Base-by-base conservation (phyloP, 495 filamentous ascomycete genomes). In the Aspergillus panamensis region DNA sequence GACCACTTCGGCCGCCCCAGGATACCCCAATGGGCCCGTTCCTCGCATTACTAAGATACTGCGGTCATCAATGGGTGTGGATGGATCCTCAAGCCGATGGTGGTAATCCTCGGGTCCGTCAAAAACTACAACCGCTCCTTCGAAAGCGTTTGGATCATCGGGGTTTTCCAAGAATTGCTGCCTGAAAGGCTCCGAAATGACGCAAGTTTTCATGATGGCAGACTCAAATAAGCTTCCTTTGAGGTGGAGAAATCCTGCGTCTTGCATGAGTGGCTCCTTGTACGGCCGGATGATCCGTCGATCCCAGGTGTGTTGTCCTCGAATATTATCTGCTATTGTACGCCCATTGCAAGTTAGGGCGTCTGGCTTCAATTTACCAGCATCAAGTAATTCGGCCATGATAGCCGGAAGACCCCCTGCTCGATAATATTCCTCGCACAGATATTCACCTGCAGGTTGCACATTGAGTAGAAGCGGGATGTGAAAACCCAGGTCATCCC, bases 131-230 rank as follows among this genome's bases (percentile, higher is more conserved):
- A 81, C 77, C 1, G 69, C 64, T 1, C 75, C 72, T 59, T 82
- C 80, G 58, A 83, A 82, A 3, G 80, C 79, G 42, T 79, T 77
- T 1, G 71, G 79, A 44, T 82, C 79, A 1, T 75, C 64, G 9
- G 79, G 77, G 48, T 80, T 74, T 30, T 77, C 75, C 7, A 82
- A 67, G 42, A 79, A 82, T 16, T 65, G 69, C 42, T 75, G 39
- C 42, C 76, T 62, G 62, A 83, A 82, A 21, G 68, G 71, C 2
- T 72, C 62, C 4, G 79, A 80, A 45, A 83, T 80, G 16, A 81
- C 80, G 33, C 75, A 82, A 1, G 78, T 83, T 62, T 83, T 82
- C 79, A 83, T 82, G 57, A 83, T 82, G 3, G 80, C 80, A 0
- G 77, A 80, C 20, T 81, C 68, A 56, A 83, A 83, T 3, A 83